Evolutionary conservation across 495 filamentous ascomycete genomes (phyloP).

Genomic region (Penicillium arizonense): DNA sequence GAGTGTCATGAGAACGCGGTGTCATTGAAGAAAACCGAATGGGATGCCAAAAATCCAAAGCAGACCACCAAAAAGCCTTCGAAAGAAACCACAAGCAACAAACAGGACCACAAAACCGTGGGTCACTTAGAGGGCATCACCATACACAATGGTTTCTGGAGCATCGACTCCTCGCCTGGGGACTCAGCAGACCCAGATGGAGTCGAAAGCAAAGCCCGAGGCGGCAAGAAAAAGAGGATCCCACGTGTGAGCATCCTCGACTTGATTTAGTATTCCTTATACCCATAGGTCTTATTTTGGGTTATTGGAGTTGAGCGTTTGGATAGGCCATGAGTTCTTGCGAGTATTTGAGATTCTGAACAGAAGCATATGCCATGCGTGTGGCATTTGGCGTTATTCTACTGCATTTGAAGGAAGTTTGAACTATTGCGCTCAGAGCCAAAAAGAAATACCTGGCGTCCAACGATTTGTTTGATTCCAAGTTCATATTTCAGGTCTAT

Average conservation of each 20-base stretch:
- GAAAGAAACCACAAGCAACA: neutral
- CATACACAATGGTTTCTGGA: slow-evolving; percentile 35
- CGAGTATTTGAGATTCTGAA: neutral
- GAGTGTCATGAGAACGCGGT: neutral
- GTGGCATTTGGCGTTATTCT: no score
- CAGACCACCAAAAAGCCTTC: neutral
- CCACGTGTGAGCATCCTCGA: slow-evolving; percentile 40
- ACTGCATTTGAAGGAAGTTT: no score
- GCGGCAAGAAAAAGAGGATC: slow-evolving; percentile 32
- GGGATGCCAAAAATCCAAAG: neutral
- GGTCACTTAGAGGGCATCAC: slow-evolving; percentile 31
- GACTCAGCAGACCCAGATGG: neutral
- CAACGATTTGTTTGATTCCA: neutral
- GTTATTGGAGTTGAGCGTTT: neutral
- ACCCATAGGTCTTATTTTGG: slow-evolving; percentile 3
- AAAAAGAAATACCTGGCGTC: neutral
- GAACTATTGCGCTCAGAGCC: neutral
- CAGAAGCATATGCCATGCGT: neutral
- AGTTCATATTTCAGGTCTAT: neutral
- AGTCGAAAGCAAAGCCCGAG: neutral
- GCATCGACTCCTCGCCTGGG: slow-evolving; percentile 15
- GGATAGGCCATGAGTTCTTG: neutral
- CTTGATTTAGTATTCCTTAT: slow-evolving; percentile 22
- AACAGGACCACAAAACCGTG: neutral
- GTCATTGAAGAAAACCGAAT: neutral